Conservation (phyloP, 805 yeast genomes). For the Pichia rugopelliculosa region DNA sequence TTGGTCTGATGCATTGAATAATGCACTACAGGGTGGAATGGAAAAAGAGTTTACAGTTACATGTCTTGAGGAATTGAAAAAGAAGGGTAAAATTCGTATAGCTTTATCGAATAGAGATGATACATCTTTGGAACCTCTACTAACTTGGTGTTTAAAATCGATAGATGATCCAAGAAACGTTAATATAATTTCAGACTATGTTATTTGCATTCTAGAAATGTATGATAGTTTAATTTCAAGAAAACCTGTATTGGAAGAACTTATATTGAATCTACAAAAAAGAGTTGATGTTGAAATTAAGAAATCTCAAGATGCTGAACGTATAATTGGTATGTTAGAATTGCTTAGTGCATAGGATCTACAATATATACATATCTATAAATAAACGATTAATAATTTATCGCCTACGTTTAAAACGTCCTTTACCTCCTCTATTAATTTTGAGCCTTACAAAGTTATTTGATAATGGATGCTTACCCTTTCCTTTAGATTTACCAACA, state of each 20-base stretch:
- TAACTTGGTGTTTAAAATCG: slow-evolving; percentile 72
- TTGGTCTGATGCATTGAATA: slow-evolving; percentile 89
- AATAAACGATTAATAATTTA: background rate
- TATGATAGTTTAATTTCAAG: slow-evolving; percentile 68
- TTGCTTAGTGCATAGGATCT: slow-evolving; percentile 48
- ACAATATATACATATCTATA: background rate
- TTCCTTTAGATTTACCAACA: slow-evolving; percentile 15
- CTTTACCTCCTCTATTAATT: slow-evolving; percentile 23
- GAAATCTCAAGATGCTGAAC: slow-evolving; percentile 80
- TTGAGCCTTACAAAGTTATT: slow-evolving; percentile 31
- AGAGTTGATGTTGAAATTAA: slow-evolving; percentile 62
- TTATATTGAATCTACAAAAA: slow-evolving; percentile 52
- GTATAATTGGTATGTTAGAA: slow-evolving; percentile 90
- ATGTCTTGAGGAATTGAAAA: slow-evolving; percentile 77
- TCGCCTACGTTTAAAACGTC: slow-evolving; percentile 18
- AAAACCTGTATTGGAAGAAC: slow-evolving; percentile 71
- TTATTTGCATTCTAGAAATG: slow-evolving; percentile 62
- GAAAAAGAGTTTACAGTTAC: slow-evolving; percentile 76
- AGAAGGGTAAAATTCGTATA: slow-evolving; percentile 82
- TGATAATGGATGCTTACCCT: slow-evolving; percentile 25
- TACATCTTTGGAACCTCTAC: slow-evolving; percentile 66
- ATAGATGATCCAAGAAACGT: slow-evolving; percentile 76
- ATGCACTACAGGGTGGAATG: slow-evolving; percentile 63
- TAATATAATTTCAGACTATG: slow-evolving; percentile 56
- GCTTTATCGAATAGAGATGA: slow-evolving; percentile 81